Base-by-base conservation (phyloP, 2,329 filamentous ascomycete species). In the Pestalotiopsis sp. region DNA sequence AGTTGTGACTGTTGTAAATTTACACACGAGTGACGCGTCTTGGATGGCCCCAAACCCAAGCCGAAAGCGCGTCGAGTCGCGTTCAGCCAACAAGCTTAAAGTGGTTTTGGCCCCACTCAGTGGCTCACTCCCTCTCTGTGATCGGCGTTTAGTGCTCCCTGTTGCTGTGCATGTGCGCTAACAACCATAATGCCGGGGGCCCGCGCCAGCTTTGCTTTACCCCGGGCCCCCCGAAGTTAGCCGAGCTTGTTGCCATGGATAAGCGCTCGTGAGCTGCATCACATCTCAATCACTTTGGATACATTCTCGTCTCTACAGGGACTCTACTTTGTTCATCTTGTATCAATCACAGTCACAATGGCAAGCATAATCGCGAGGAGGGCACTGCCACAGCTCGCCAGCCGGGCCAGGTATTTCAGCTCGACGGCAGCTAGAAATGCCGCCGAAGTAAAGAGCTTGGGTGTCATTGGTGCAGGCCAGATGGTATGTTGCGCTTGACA, bases 381-480 rank as follows among this genome's bases (percentile, higher is more conserved):
- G 76, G 78, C 78, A 70, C 75, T 78, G 38, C 68, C 81, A 17
- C 77, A 77, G 77, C 75, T 81, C 60, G 71, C 77, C n/a, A 79
- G 81, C 66, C 82, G 84, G 70, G 73, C 79, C 66, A 82, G 92
- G 75, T 82, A 80, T 76, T 97, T 97, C 82, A 95, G 92, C 83
- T 90, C 90, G 41, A 90, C 88, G 52, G 81, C 89, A 59, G 82
- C 85, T 60, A 85, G 87, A 58, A 78, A 84, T 75, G 89, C 89
- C 70, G 89, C 91, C 68, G 90, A 95, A 77, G 91, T 99, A 71
- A 97, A 95, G 84, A 92, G 89, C 73, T 84, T 99, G 57, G 96
- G 95, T 77, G 95, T 99, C 64, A 87, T 99, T 77, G 96, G 96
- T 73, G 95, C 95, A 66, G 96, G 96, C 36, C 96, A 98, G 80